Base-by-base conservation (phyloP, 2,329 filamentous ascomycete genomes). In the Phoma herbarum region DNA sequence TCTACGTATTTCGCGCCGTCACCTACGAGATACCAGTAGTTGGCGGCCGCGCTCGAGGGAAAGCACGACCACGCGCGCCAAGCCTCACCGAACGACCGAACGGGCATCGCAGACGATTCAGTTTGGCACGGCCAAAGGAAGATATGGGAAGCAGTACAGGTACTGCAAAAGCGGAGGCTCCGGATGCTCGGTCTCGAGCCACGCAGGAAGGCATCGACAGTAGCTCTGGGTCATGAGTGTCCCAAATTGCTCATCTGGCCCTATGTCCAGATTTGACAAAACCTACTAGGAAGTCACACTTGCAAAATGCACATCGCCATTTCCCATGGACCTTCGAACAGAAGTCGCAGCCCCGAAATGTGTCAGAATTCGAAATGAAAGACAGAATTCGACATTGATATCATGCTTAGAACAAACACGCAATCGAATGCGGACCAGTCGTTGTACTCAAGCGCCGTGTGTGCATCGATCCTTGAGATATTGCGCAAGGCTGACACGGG, bases 31-130 rank as follows among this genome's bases (percentile, higher is more conserved):
- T 89, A 2, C 87, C 87, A 1, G 71, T 84, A 28, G 67, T 88
- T 45, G 88, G 87, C 4, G 87, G 88, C 6, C 79, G 86, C 64
- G 86, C 87, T 31, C 80, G 83, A 57, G 87, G 87, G 5, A 81
- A 83, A 64, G 81, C 82, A 57, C 79, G 85, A 61, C 88, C 88
- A 6, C 80, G 86, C 62, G 86, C 86, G 33, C 87, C 87, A 14
- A 88, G 83, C 67, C 76, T 90, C 51, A 84, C 80, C 46, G 85
- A 87, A 69, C 76, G 85, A 57, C 83, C 85, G 3, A 82, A 78
- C 63, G 85, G 84, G 8, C 78, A 79, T 61, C 77, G 75, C 23
- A 73, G 81, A 26, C 70, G 69, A 10, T 78, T 83, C 63, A 82
- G 79, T 57, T 65, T 82, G 28, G 70, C 76, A n/a, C 67, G 65